Base-by-base conservation (phyloP, 768 basidiomycete species). In the Podaxis carcinomalis region DNA sequence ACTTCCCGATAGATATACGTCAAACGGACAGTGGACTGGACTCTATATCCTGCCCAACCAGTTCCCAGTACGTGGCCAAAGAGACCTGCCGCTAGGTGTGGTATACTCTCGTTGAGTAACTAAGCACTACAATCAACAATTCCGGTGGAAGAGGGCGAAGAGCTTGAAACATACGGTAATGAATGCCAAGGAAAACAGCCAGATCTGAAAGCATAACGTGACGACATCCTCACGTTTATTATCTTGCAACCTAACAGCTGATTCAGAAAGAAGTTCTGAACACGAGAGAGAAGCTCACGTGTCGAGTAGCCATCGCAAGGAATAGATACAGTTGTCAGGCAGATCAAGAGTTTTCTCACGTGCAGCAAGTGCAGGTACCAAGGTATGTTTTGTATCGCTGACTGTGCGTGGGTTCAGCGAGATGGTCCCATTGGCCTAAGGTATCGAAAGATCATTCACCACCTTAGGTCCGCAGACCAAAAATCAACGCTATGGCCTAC, bases 31-130 rank as follows among this genome's bases (percentile, higher is more conserved):
- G 77, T 76, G 7, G 70, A 73, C 9, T 59, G 47, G 23, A 85
- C 65, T 14, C 80, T 74, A 61, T 74, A 83, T 11, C 70, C 73
- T 4, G 80, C 72, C 83, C 83, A 85, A 5, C 64, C 76, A 4
- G 80, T 78, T 5, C 75, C 77, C 9, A 85, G 68, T 19, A 76
- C 65, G 61, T 83, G 82, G 3, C 79, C 81, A 21, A 72, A 73
- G 9, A 85, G 61, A 1, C 77, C 75, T 32, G 82, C 80, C 2
- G 74, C 77, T 44, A 84, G 71, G 64, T 83, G 81, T 5, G 83
- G 83, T 39, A 81, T 73, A 0, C 81, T 82, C 65, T 84, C 82
- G 56, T 75, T 77, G 51, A 83, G 59, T 46, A 85, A 72, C 83
- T 84, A 56, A 13, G 28, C 6, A 16, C 46, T 52, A 13, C 28